These are phyloP conservation scores for Oryza australiensis DNA, from an alignment of 176 grass and related monocot species.

Conservation along the genomic window DNA sequence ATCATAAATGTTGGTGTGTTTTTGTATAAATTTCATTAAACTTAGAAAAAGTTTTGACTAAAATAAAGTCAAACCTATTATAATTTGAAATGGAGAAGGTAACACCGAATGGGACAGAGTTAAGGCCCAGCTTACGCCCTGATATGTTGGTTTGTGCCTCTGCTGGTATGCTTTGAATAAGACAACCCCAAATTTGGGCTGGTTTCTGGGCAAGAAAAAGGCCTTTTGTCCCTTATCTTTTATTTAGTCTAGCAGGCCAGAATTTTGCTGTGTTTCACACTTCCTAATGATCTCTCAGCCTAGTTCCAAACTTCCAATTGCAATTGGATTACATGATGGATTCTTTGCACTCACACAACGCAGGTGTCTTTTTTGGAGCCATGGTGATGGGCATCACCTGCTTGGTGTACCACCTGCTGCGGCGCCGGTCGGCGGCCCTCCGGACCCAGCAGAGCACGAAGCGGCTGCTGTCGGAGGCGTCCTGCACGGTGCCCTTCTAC, in stretches of 20 bases:
- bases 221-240: neutral
- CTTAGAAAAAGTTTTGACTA: no score
- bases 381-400: constrained; percentile 29
- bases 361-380: constrained; percentile 52
- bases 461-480: constrained; percentile 40
- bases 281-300: neutral
- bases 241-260: neutral
- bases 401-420: constrained; percentile 33
- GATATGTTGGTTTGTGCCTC: neutral
- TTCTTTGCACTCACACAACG: neutral
- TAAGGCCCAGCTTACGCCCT: neutral
- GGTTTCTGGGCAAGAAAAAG: neutral
- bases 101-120: no score
- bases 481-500: constrained; percentile 53
- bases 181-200: neutral
- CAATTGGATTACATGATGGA: neutral
- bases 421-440: constrained; percentile 35
- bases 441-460: constrained; percentile 34
- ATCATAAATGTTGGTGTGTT: no score
- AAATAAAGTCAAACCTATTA: no score
- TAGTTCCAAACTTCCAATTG: neutral
- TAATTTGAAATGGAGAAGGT: no score
- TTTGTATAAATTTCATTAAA: no score
- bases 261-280: neutral
- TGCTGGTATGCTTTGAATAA: no score